These are phyloP conservation scores for Parietichytrium sp. DNA, from an alignment of 108 stramenopile genomes.

Conservation along the genomic window DNA sequence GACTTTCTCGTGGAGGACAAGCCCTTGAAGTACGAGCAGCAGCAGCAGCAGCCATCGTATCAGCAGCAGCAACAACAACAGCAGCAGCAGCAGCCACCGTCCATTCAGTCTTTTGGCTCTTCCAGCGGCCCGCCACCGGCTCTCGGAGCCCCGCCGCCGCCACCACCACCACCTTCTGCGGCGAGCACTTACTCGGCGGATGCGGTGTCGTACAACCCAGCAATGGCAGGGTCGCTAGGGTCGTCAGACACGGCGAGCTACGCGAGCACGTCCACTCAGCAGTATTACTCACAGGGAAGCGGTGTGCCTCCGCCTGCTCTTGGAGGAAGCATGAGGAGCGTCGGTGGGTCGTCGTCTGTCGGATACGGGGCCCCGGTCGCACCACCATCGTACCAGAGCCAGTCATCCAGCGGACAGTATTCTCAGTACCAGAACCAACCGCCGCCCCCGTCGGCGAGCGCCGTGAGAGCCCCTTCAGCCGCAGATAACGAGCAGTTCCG, in stretches of 20 bases:
- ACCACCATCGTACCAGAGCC: neutral
- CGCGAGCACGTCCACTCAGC: no score
- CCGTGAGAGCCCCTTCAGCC: neutral
- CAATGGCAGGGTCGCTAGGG: no score
- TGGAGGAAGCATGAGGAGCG: no score
- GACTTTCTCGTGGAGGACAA: slow-evolving; percentile 33
- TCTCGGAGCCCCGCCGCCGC: neutral
- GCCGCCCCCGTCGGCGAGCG: neutral
- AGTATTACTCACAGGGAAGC: no score
- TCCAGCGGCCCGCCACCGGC: neutral
- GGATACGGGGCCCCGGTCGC: no score
- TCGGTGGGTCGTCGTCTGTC: no score
- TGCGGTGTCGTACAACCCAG: no score
- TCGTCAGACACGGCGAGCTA: no score
- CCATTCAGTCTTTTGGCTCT: neutral
- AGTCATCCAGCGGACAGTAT: neutral
- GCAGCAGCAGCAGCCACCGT: neutral
- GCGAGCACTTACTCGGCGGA: no score
- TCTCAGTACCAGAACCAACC: neutral
- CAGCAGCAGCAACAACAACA: neutral
- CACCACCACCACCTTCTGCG: neutral
- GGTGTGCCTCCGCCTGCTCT: no score
- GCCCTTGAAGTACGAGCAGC: no score
- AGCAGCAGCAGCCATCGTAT: neutral
- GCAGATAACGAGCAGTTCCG: slow-evolving; percentile 23